Base-by-base conservation (phyloP, 768 basidiomycete species). In the Suillus subalutaceus region DNA sequence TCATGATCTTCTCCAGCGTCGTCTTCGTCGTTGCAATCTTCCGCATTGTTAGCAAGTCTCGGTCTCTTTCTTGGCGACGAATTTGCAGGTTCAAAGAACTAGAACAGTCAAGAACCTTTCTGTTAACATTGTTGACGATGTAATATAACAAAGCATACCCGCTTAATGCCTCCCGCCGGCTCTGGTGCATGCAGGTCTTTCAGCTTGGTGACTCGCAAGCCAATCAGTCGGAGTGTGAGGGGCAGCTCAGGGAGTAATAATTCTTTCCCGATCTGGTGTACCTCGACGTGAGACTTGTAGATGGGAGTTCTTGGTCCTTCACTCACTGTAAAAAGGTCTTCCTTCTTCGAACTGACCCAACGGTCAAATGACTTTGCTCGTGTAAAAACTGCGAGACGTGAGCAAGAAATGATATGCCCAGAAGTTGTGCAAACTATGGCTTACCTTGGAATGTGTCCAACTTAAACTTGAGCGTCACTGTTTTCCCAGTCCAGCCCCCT, bases 391-490 rank as follows among this genome's bases (percentile, higher is more conserved):
- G 59, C 37, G 52, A 58, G 52, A 62, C 35, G 35, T 65, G 37
- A 72, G 60, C 57, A 60, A 1, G 58, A 50, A 46, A 38, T 9
- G 52, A 37, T 32, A n/a, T 18, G 23, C 1, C 35, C 20, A n/a
- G 1, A 41, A 23, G 15, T 26, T 38, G 30, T 35, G 3, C 61
- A 23, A 30, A 60, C 20, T 6, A 15, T 15, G 32, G 50, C 50
- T 26, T 65, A 88, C 93, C 89, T 82, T 97, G 88, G 76, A 89
- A 98, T 1, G 90, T 95, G 73, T 96, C 90, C 41, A 94, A 84
- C 79, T 99, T 99, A 76, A 90, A 96, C 75, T 97, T 97, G 60
- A 99, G 83, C 0, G 94, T 97, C 40, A 99, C 83, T 0, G 94
- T 97, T 69, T 90, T 87, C 9, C 94, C 97, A 8, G 88, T 85